Percentiles rank a stretch among this genome's conserved stretches.
phyloP scores from a whole-genome alignment of 73 alveolate species.

The Paramecium sexaurelia region DNA sequence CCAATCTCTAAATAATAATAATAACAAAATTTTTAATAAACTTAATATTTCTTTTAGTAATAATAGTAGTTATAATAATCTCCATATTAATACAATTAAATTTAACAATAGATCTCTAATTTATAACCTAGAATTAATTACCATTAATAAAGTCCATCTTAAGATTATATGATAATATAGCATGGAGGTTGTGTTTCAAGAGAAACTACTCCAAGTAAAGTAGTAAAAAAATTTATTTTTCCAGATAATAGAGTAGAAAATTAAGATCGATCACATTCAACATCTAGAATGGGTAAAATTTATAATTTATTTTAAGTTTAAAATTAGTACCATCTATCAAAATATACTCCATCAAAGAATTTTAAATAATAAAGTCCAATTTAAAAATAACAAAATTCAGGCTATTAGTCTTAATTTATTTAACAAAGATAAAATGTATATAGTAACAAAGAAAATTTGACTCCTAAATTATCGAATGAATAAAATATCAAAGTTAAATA shows the following conservation, averaged over 20 bases:
- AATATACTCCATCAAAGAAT: neutral
- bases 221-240: neutral
- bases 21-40: neutral
- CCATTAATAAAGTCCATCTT: neutral
- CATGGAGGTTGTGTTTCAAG: neutral
- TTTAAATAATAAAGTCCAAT: neutral
- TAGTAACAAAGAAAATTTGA: conserved; percentile 11
- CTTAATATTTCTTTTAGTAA: neutral
- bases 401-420: neutral
- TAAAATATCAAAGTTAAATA: neutral
- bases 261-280: conserved; percentile 26
- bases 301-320: neutral
- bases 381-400: neutral
- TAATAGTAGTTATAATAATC: neutral
- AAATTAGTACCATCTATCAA: neutral
- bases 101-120: neutral
- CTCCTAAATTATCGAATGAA: neutral
- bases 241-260: conserved; percentile 17
- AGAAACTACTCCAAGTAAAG: neutral
- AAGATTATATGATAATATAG: neutral
- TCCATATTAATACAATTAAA: neutral
- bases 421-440: neutral
- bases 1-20: neutral
- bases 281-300: conserved; percentile 18
- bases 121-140: neutral